phyloP scores from a whole-genome alignment of 306 rosid genomes.

The Citrullus mucosospermus region DNA sequence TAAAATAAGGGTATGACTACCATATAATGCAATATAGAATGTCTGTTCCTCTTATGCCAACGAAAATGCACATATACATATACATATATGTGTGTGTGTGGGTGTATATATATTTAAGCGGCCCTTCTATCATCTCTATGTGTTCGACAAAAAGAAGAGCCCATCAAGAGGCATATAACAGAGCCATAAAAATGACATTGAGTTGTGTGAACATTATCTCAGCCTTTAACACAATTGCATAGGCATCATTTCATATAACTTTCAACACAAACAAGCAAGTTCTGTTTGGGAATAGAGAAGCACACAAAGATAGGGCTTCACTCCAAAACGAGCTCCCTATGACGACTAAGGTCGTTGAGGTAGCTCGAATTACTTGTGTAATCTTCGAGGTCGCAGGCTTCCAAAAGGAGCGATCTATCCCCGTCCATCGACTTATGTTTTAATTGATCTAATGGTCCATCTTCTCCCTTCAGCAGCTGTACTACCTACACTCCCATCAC shows the following conservation, averaged over 20 bases:
- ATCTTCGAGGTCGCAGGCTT: constrained; percentile 73
- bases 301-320: constrained; percentile 10
- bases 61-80: not conserved
- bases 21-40: constrained; percentile 3
- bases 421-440: constrained; percentile 16
- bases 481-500: constrained; percentile 27
- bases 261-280: not conserved
- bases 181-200: not conserved
- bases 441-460: constrained; percentile 15
- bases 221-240: not conserved
- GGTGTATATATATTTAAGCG: not conserved
- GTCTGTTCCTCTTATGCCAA: not conserved
- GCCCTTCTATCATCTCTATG: not conserved
- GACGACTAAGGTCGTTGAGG: constrained; percentile 70
- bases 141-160: not conserved
- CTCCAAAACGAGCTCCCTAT: constrained; percentile 71
- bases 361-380: constrained; percentile 66
- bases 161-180: not conserved
- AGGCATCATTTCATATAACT: not conserved
- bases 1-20: not conserved
- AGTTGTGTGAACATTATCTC: not conserved
- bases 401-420: constrained; percentile 32
- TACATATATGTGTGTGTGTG: not conserved
- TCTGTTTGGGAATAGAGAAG: not conserved
- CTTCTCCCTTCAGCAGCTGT: constrained; percentile 54